Percentiles rank a stretch among this genome's conserved stretches.
These are phyloP conservation scores for Chaetothyriales sp. DNA, from an alignment of 2,329 filamentous ascomycete species.

Conservation along the genomic window DNA sequence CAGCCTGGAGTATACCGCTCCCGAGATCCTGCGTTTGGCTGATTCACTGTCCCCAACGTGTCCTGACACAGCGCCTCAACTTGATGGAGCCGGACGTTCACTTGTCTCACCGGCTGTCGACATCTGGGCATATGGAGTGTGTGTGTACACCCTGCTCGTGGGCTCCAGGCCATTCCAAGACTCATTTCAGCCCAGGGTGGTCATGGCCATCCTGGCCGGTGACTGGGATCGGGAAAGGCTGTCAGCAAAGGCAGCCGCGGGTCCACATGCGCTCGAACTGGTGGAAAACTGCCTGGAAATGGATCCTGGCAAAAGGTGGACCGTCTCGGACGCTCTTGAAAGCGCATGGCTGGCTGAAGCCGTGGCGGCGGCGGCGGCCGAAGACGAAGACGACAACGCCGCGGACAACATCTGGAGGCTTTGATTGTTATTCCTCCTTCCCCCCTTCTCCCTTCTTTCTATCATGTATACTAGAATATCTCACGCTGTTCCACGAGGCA, in stretches of 20 bases:
- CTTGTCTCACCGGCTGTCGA: constrained; percentile 41
- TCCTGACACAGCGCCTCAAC: background rate
- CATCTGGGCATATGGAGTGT: constrained; percentile 52
- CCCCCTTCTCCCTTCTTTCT: background rate
- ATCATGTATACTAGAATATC: background rate
- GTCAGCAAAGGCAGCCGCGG: constrained; percentile 7
- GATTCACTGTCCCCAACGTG: background rate
- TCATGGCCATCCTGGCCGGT: constrained; percentile 43
- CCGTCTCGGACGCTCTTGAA: constrained; percentile 39
- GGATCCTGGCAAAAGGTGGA: constrained; percentile 41
- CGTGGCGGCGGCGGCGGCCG: constrained; percentile 3
- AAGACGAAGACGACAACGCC: constrained; percentile 4
- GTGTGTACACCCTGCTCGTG: constrained; percentile 45
- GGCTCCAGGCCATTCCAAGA: constrained; percentile 49
- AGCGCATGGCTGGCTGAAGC: constrained; percentile 38
- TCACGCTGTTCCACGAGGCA: background rate
- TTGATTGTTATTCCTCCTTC: background rate
- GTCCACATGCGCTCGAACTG: constrained; percentile 37
- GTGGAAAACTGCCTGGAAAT: constrained; percentile 45
- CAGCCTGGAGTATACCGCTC: constrained; percentile 41
- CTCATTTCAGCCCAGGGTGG: constrained; percentile 42
- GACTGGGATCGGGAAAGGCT: constrained; percentile 36
- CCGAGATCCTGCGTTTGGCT: constrained; percentile 29
- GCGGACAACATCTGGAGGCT: background rate
- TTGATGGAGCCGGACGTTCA: constrained; percentile 7